Evolutionary conservation across 106 monocot species (phyloP).

Genomic region (Allium cepa): DNA sequence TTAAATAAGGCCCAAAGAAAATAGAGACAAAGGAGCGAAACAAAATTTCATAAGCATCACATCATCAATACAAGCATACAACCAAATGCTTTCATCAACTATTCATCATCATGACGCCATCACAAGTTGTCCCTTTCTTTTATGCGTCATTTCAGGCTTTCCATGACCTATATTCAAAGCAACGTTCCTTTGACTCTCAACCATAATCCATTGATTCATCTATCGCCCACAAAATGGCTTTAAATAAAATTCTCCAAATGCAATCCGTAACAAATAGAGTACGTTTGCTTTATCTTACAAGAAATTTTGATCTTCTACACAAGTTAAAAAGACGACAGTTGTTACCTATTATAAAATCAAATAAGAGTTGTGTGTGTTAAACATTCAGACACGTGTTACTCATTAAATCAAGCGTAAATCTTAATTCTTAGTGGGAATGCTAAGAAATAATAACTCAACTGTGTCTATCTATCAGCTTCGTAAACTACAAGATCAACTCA

Average conservation of each 20-base stretch:
- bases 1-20: too few relatives aligned
- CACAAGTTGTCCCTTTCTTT: background rate
- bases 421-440: too few relatives aligned
- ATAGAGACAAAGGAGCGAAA: too few relatives aligned
- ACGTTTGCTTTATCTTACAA: background rate
- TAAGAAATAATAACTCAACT: too few relatives aligned
- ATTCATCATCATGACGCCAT: slow-evolving; percentile 1
- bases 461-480: too few relatives aligned
- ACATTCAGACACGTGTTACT: too few relatives aligned
- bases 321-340: background rate
- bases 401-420: too few relatives aligned
- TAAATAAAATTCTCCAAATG: background rate
- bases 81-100: background rate
- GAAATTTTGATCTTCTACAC: background rate
- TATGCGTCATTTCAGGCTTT: background rate
- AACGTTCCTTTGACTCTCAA: slow-evolving; percentile 5
- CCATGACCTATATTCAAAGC: slow-evolving; percentile 3
- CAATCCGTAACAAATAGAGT: background rate
- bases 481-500: background rate
- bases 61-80: too few relatives aligned
- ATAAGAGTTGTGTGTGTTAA: too few relatives aligned
- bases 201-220: background rate
- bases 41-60: too few relatives aligned
- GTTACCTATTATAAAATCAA: background rate
- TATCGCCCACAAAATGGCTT: background rate